Evolutionary conservation across 768 basidiomycete genomes (phyloP).

Genomic region (Suillus discolor): DNA sequence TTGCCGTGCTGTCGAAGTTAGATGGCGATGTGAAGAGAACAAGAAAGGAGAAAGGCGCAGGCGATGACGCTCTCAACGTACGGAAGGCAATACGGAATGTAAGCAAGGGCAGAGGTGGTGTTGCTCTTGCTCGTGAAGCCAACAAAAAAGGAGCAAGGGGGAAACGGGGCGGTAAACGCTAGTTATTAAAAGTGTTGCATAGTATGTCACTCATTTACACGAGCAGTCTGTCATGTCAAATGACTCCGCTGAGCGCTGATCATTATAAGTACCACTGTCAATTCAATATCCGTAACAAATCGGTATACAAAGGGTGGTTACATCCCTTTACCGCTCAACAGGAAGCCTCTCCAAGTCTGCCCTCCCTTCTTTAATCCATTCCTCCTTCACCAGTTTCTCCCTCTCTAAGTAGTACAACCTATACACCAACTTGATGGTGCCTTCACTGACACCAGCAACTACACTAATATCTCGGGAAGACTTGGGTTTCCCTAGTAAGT

Average conservation of each 20-base stretch:
- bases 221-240: background rate
- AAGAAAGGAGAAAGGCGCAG: slow-evolving; percentile 44
- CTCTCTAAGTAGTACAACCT: slow-evolving; percentile 71
- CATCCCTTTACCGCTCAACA: slow-evolving; percentile 22
- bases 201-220: background rate
- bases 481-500: slow-evolving; percentile 74
- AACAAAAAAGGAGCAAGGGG: slow-evolving; percentile 26
- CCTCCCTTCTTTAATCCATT: slow-evolving; percentile 83
- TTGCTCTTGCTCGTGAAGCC: slow-evolving; percentile 53
- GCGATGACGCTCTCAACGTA: slow-evolving; percentile 69
- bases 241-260: background rate
- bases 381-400: slow-evolving; percentile 80
- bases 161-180: slow-evolving; percentile 34
- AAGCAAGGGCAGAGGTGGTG: slow-evolving; percentile 67
- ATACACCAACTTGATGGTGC: slow-evolving; percentile 92
- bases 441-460: slow-evolving; percentile 94
- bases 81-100: slow-evolving; percentile 85
- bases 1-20: slow-evolving; percentile 77
- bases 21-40: slow-evolving; percentile 66
- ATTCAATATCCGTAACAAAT: background rate
- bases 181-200: background rate
- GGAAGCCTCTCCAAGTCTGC: slow-evolving; percentile 44
- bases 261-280: slow-evolving; percentile 6
- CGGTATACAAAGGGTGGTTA: background rate
- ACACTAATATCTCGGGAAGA: slow-evolving; percentile 83